These are phyloP conservation scores for Neurospora sp. DNA, from an alignment of 495 filamentous ascomycete species.

Conservation along the genomic window DNA sequence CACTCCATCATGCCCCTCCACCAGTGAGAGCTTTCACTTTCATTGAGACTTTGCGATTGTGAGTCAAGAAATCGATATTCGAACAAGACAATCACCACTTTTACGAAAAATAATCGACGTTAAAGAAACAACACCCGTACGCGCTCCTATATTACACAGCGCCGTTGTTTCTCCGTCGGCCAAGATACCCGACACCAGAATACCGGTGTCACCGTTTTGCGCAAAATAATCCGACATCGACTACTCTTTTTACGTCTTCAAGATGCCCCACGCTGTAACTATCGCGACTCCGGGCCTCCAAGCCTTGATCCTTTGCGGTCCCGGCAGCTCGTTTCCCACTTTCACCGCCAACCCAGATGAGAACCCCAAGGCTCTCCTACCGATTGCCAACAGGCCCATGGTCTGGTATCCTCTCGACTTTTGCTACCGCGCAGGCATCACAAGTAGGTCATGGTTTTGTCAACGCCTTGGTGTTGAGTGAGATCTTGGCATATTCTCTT, in stretches of 20 bases:
- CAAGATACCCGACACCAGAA: not conserved
- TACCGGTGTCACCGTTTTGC: not conserved
- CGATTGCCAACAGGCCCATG: constrained; percentile 93
- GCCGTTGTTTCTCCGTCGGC: not conserved
- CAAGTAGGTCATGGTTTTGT: constrained; percentile 40
- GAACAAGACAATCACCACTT: not conserved
- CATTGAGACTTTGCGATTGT: constrained; percentile 5
- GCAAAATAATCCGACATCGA: not conserved
- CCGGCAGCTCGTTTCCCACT: constrained; percentile 80
- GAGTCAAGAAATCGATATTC: constrained; percentile 11
- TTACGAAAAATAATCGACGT: not conserved
- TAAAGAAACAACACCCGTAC: not conserved
- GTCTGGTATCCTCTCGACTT: constrained; percentile 90
- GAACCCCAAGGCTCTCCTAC: constrained; percentile 80
- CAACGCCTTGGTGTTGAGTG: not conserved
- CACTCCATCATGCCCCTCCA: constrained; percentile 9
- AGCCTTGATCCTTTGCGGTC: constrained; percentile 85
- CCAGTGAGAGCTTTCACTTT: constrained; percentile 12
- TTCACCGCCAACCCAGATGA: constrained; percentile 87
- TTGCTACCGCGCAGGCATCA: constrained; percentile 76
- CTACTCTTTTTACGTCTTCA: not conserved
- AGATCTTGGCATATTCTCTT: not conserved
- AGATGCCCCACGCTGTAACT: constrained; percentile 59
- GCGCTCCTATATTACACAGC: not conserved
- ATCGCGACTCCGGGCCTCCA: constrained; percentile 77